Base-by-base conservation (phyloP, 805 yeast species). In the Ogataea minuta region DNA sequence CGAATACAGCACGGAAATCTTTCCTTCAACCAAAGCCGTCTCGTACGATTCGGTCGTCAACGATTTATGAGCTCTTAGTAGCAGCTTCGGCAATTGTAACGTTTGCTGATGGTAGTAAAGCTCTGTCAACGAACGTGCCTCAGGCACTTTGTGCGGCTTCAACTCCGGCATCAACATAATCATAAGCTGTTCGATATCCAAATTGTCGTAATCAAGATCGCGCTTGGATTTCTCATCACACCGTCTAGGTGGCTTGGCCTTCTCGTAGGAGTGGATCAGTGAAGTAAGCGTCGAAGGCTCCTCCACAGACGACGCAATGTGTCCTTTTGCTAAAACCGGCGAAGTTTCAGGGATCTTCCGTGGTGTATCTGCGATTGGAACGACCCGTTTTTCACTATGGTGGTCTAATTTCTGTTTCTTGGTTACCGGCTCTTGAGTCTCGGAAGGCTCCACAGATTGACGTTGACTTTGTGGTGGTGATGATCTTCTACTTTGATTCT, bases 21-120 rank as follows among this genome's bases (percentile, higher is more conserved):
- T 84, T 3, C 96, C 96, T 57, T 93, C 99, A 10, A 87, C 75
- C 23, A 90, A 66, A 0, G 95, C 86, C 52, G 84, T 76, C 55
- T 88, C 95, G 63, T 78, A 93, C 41, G 85, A 78, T 36, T 87
- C 91, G 0, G 98, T 85, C 23, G 89, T 78, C 26, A 91, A 68
- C 0, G 85, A 81, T 56, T 93, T 93, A 55, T 90, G 96, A 4
- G 96, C 79, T 23, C 89, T 75, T 0, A 95, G 88, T 21, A 93
- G 66, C 14, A 91, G 67, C 50, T 84, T 87, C 6, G 85, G 80
- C 31, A 90, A 63, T 0, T 96, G 98, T 30, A 89, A 67, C 0
- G 96, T 84, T 56, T 91, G 96, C 1, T 95, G 85, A 37, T 86
- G 74, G 54, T 88, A 89, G 54, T 84, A 86, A 21, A 91, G 64